Conservation (phyloP, 1,139 yeast genomes). For the Magnusiomyces starmeri region DNA sequence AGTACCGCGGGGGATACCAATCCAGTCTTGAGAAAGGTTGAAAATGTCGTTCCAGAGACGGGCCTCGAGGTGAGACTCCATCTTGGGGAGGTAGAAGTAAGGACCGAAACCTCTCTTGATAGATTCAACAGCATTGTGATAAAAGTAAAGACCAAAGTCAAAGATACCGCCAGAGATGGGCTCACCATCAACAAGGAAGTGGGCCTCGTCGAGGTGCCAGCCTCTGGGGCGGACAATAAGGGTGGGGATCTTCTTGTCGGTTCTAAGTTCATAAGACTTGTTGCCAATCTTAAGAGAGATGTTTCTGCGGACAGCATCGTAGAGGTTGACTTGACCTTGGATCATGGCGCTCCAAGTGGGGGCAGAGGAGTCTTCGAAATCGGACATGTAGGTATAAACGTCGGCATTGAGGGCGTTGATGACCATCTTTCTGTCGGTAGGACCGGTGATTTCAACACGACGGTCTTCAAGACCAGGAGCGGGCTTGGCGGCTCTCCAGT, state of each 20-base stretch:
- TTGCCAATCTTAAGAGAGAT: conserved; percentile 50
- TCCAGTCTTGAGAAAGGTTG: conserved; percentile 60
- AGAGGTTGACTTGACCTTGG: conserved; percentile 85
- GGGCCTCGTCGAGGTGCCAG: conserved; percentile 76
- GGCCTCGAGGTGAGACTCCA: conserved; percentile 76
- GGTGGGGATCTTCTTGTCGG: conserved; percentile 45
- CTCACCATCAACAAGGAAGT: conserved; percentile 65
- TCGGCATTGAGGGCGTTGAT: conserved; percentile 85
- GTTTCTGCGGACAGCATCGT: conserved; percentile 74
- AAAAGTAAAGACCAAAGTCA: conserved; percentile 72
- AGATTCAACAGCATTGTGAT: conserved; percentile 60
- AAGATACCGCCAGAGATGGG: conserved; percentile 68
- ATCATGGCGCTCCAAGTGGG: conserved; percentile 92
- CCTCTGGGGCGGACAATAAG: conserved; percentile 81
- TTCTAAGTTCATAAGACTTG: conserved; percentile 51
- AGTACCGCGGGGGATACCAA: conserved; percentile 61
- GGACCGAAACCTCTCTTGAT: conserved; percentile 62
- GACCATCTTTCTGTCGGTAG: conserved; percentile 84
- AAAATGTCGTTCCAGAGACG: conserved; percentile 74
- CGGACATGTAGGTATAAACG: conserved; percentile 91
- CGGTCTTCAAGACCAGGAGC: conserved; percentile 73
- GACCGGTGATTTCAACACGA: conserved; percentile 45
- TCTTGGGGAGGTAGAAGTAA: conserved; percentile 70
- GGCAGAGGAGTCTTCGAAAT: conserved; percentile 88
- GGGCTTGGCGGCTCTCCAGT: conserved; percentile 74